Base-by-base conservation (phyloP, 371 early-diverging fungal species). In the Mucor circinelloides region DNA sequence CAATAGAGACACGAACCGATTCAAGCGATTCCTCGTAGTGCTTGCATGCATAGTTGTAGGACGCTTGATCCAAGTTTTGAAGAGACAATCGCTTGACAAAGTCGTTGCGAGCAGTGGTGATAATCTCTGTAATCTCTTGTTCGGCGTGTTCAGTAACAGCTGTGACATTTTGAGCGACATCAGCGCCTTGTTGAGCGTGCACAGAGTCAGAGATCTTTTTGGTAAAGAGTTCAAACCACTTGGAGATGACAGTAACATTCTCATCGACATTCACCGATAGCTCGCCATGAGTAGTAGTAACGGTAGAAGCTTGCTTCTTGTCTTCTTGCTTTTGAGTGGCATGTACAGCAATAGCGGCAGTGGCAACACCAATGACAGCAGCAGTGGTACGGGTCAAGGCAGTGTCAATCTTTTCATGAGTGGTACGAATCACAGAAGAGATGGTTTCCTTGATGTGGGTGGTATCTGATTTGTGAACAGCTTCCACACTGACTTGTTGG, bases 381-480 rank as follows among this genome's bases (percentile, higher is more conserved):
- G 73, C 76, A 57, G 71, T 42, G 12, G 69, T 58, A 17, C 62
- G 55, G 3, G 70, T 75, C 15, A 72, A 48, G 52, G 56, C 60
- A 27, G 60, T 31, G 52, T 72, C 70, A 17, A 75, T 69, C 64
- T 75, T 75, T 31, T 69, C 62, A 9, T 56, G 62, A 17, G 76
- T 69, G 12, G 58, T 36, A 2, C 57, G 50, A 13, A 72, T 44
- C 13, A 64, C 59, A 9, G 69, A 57, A 19, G 63, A 10, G 4
- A 72, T 38, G 23, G 63, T 48, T 5, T 75, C 70, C 48, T 73
- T 66, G 58, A 95, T 75, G 79, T 93, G 62, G 93, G 92, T 54
- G 86, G 87, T n/a, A 62, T 80, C 48, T 81, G 88, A 15, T 57
- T 86, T 56, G 42, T 86, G 40, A n/a, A 72, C 52, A 6, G 69